Percentiles rank a stretch among this genome's conserved stretches.
Evolutionary conservation across 352 stramenopile genomes (phyloP).

Genomic region (Phytophthora litchii): DNA sequence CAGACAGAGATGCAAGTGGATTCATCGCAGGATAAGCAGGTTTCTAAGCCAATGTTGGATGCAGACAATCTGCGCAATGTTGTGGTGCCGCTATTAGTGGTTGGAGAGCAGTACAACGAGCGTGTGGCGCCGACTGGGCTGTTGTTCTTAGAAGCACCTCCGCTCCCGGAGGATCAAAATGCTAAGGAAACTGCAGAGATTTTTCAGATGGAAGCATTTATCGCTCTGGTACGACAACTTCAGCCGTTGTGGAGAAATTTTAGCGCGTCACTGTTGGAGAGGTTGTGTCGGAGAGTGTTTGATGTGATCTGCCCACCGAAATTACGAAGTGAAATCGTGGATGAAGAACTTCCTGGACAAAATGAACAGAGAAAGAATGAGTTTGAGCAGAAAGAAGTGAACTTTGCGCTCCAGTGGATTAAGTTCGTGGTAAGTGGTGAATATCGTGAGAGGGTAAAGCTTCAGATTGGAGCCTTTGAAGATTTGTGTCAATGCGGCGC

Average conservation of each 20-base stretch:
- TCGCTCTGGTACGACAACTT: conserved; percentile 52
- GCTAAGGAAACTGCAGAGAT: conserved; percentile 12
- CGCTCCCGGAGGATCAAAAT: conserved; percentile 6
- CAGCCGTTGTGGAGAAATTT: conserved; percentile 56
- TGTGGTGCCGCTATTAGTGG: conserved; percentile 66
- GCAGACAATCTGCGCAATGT: conserved; percentile 59
- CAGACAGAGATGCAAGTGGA: conserved; percentile 9
- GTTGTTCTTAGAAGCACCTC: conserved; percentile 41
- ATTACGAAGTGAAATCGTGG: conserved; percentile 8
- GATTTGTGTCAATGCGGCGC: conserved; percentile 66
- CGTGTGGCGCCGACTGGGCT: conserved; percentile 45
- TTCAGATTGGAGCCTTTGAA: conserved; percentile 59
- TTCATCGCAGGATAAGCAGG: background rate
- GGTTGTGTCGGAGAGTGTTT: conserved; percentile 58
- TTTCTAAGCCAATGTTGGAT: conserved; percentile 34
- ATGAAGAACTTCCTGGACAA: conserved; percentile 7
- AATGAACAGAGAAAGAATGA: background rate
- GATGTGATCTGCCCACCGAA: conserved; percentile 15
- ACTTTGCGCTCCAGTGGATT: conserved; percentile 59
- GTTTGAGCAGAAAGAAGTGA: conserved; percentile 32
- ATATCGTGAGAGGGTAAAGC: conserved; percentile 69
- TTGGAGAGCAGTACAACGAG: conserved; percentile 61
- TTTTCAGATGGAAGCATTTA: conserved; percentile 39
- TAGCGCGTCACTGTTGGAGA: conserved; percentile 59
- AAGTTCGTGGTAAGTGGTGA: conserved; percentile 69